Evolutionary conservation across 176 grass and related monocot species (phyloP).

Genomic region (Triticum aestivum): DNA sequence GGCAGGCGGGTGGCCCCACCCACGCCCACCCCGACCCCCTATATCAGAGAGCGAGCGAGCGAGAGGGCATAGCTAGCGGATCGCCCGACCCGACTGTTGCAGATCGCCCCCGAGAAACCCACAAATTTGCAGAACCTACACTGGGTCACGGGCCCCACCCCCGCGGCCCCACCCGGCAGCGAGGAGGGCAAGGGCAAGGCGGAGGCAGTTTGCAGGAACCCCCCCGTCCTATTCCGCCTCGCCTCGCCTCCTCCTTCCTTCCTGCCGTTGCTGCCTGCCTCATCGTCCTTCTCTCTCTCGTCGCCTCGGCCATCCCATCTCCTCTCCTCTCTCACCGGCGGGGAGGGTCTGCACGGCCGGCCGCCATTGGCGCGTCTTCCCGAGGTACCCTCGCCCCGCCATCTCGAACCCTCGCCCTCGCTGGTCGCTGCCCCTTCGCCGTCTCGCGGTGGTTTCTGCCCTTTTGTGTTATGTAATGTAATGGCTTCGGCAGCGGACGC

Average conservation of each 20-base stretch:
- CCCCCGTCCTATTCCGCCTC: neutral
- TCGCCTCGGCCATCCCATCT: neutral
- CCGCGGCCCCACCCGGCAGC: neutral
- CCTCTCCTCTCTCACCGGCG: neutral
- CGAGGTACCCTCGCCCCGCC: neutral
- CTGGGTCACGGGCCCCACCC: too few species aligned
- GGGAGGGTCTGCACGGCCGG: neutral
- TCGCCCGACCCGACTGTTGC: neutral
- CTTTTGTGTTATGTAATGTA: too few species aligned
- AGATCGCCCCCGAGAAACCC: neutral
- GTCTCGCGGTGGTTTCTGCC: neutral
- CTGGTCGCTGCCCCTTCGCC: too few species aligned
- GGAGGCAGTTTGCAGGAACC: neutral
- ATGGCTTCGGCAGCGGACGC: neutral
- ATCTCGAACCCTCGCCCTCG: neutral
- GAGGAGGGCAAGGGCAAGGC: neutral
- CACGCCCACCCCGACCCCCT: neutral
- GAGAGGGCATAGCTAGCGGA: conserved; percentile 45
- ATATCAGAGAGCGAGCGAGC: conserved; percentile 26
- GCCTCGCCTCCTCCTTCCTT: neutral
- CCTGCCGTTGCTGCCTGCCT: neutral
- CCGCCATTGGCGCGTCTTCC: conserved; percentile 16
- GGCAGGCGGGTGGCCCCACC: conserved; percentile 9
- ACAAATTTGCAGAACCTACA: neutral
- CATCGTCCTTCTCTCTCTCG: neutral